These are phyloP conservation scores for Hypomontagnella submonticulosa DNA, from an alignment of 495 filamentous ascomycete species.

Conservation along the genomic window DNA sequence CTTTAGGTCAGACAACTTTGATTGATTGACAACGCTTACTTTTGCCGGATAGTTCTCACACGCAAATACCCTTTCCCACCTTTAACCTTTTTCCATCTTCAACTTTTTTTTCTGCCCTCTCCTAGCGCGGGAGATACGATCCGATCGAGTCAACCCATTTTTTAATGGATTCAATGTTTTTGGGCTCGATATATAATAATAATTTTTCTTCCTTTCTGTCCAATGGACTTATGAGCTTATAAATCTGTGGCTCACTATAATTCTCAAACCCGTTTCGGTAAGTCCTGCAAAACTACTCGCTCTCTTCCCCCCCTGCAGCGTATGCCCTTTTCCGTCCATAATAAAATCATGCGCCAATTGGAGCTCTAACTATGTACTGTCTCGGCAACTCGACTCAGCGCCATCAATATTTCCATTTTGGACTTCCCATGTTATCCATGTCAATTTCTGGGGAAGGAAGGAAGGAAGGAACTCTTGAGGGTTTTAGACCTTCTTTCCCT, in stretches of 20 bases:
- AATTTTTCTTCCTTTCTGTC: slow-evolving; percentile 3
- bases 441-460: neutral
- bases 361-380: slow-evolving; percentile 10
- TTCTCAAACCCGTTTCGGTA: slow-evolving; percentile 33
- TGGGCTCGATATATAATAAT: neutral
- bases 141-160: slow-evolving; percentile 1
- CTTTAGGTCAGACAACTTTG: slow-evolving; percentile 46
- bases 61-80: slow-evolving; percentile 32
- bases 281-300: slow-evolving; percentile 31
- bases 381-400: slow-evolving; percentile 37
- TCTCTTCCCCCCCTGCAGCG: slow-evolving; percentile 23
- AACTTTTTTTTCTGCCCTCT: slow-evolving; percentile 26
- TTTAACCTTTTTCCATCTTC: slow-evolving; percentile 34
- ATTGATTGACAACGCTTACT: slow-evolving; percentile 47
- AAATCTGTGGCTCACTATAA: slow-evolving; percentile 5
- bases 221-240: neutral
- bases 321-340: slow-evolving; percentile 32
- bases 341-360: slow-evolving; percentile 35
- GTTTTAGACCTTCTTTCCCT: slow-evolving; percentile 7
- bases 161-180: neutral
- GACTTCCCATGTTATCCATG: no score
- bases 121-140: neutral
- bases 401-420: slow-evolving; percentile 31
- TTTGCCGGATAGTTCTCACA: slow-evolving; percentile 42
- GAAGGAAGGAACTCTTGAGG: neutral